Evolutionary conservation across 768 basidiomycete species (phyloP), one percentile per base, ranked within the genome.

Genomic region (Leucosporidium scottii): DNA sequence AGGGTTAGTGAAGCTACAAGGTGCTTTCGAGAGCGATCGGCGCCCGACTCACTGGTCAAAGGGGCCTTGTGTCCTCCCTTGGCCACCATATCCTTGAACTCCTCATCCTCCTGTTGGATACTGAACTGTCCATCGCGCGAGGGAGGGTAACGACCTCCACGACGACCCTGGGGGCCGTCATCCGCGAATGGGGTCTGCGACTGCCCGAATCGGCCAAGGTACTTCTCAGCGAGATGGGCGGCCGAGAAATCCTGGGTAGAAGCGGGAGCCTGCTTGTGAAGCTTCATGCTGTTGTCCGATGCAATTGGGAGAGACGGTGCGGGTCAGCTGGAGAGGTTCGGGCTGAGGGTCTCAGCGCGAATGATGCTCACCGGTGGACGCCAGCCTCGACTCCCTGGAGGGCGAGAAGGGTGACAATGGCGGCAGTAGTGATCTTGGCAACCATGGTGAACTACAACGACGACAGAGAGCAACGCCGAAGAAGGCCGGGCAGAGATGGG

Each of bases 181-280:
- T 82, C 78, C 59, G 79, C 70, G 47, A 75, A 75, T 30, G 80
- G 79, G 48, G 78, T 76, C 61, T 79, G 84, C 57, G 84, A 76
- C 68, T 80, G 81, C 73, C 90, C 86, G 70, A 88, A 88, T 49
- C 85, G 82, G 56, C 90, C 90, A 73, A 88, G 81, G 83, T 98
- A 96, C 83, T 99, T 98, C 83, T 91, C 85, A n/a, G 88, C 86
- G 65, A 98, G 87, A 78, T 90, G 91, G 27, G 87, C 88, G 55
- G 77, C 76, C 27, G 88, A 85, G 66, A 86, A 86, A 75, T 81
- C 72, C 39, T 44, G 39, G 51, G 83, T 68, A 39, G 73, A 20
- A 81, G 78, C n/a, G 81, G 81, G 51, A 83, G 81, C 27, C 68
- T 94, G 77, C 81, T 96, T 96, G 80, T 91, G 85, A 36, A 97